phyloP scores from a whole-genome alignment of 2,329 filamentous ascomycete species.

The Pyrenophora seminiperda region DNA sequence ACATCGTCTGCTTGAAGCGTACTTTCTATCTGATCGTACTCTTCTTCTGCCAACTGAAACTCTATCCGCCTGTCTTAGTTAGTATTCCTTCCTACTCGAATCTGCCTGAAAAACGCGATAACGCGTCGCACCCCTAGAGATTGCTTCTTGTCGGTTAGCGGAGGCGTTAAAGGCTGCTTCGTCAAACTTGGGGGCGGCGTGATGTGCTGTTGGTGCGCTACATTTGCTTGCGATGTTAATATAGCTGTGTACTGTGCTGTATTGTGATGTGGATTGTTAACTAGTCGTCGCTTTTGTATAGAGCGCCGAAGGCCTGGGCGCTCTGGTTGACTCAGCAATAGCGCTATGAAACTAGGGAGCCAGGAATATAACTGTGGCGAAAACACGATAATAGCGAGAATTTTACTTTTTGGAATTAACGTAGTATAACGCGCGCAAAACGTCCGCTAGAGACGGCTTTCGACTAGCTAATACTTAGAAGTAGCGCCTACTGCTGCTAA shows the following conservation, averaged over 20 bases:
- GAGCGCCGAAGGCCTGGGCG: background rate
- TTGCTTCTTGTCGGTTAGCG: slow-evolving; percentile 24
- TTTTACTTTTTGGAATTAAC: slow-evolving; percentile 23
- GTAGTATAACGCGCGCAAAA: slow-evolving; percentile 3
- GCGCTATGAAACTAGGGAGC: slow-evolving; percentile 2
- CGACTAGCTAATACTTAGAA: slow-evolving; percentile 7
- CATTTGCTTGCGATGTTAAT: slow-evolving; percentile 7
- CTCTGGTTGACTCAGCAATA: slow-evolving; percentile 23
- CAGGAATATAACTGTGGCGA: background rate
- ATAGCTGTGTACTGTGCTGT: slow-evolving; percentile 21
- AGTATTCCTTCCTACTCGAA: slow-evolving; percentile 21
- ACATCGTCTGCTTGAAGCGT: slow-evolving; percentile 16
- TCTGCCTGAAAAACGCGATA: slow-evolving; percentile 25
- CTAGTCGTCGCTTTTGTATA: background rate
- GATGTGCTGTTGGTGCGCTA: slow-evolving; percentile 13
- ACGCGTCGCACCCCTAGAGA: slow-evolving; percentile 19
- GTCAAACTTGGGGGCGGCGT: slow-evolving; percentile 25
- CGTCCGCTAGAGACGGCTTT: slow-evolving; percentile 4
- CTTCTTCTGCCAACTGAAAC: slow-evolving; percentile 23
- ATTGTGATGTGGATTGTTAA: slow-evolving; percentile 17
- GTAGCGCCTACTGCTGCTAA: slow-evolving; percentile 19
- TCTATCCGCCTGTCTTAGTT: slow-evolving; percentile 15
- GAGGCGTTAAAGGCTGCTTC: slow-evolving; percentile 26
- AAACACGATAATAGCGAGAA: slow-evolving; percentile 25
- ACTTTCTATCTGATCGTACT: slow-evolving; percentile 22